Base-by-base conservation (phyloP, 257 asterid species). In the Gentiana straminea region DNA sequence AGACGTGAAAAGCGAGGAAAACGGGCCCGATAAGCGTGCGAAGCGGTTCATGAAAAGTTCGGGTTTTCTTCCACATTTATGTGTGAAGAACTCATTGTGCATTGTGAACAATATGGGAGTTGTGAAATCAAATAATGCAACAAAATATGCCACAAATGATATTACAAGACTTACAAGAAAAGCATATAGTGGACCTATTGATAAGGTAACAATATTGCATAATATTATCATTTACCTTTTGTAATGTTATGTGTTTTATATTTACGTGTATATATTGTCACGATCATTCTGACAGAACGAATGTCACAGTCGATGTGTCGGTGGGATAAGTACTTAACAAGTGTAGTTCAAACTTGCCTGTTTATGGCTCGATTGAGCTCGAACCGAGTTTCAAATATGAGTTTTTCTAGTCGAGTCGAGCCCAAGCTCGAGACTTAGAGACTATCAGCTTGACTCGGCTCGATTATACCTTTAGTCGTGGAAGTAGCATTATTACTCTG, bases 171-270 rank as follows among this genome's bases (percentile, higher is more conserved):
- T 82, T 44, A 61, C 84, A 12, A 79, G 94, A 75, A 85, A 73
- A 52, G 82, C 97, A 0, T 79, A 67, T 46, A 92, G 99, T 67
- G 99, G 99, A 57, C 97, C 99, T 59, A 79, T 92, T 36, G 83
- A 81, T 54, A 83, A 83, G 95, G 95, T 87, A 71, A 57, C 13
- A 13, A 41, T 37, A 1, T 24, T 24, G 24, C 24, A 24, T 41
- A 41, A 5, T 41, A 34, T 43, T 63, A 12, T 55, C 33, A 32
- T 2, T 2, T 10, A 41, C 7, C 0, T 41, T 41, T 41, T 32
- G 35, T 48, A 8, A 4, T 49, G 34, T 51, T 35, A 13, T 35
- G 32, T 57, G 24, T 13, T 52, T 33, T 32, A 36, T 15, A 32
- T 24, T 24, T 24, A 24, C 24, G 24, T 24, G 0, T 24, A 24